Evolutionary conservation across 2,329 filamentous ascomycete species (phyloP).

Genomic region (Fusarium transvaalense): DNA sequence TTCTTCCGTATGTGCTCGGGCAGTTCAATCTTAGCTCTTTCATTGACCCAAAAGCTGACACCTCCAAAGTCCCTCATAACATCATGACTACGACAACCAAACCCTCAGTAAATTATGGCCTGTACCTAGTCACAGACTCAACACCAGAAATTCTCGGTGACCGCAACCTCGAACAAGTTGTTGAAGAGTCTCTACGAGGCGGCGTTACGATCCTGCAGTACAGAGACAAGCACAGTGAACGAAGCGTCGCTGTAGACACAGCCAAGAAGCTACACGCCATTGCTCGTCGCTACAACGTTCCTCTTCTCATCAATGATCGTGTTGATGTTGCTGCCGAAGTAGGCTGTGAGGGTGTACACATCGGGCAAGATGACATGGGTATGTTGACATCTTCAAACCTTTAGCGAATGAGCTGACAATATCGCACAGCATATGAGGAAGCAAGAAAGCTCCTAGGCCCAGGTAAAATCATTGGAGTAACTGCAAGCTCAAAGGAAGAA

Average conservation of each 20-base stretch:
- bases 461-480: conserved; percentile 88
- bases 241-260: conserved; percentile 75
- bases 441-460: conserved; percentile 81
- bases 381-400: conserved; percentile 46
- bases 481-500: conserved; percentile 80
- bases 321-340: conserved; percentile 89
- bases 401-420: conserved; percentile 8
- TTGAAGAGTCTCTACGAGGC: conserved; percentile 80
- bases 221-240: conserved; percentile 87
- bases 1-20: background rate
- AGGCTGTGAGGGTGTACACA: conserved; percentile 90
- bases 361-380: conserved; percentile 95
- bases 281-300: conserved; percentile 76
- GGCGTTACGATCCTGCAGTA: conserved; percentile 91
- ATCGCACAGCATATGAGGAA: conserved; percentile 46
- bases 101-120: conserved; percentile 74
- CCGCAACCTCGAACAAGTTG: conserved; percentile 77
- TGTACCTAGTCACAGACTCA: conserved; percentile 95
- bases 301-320: conserved; percentile 92
- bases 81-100: conserved; percentile 27
- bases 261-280: conserved; percentile 78
- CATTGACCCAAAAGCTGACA: conserved; percentile 11
- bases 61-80: conserved; percentile 11
- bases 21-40: background rate
- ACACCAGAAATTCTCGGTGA: conserved; percentile 84